phyloP scores from a whole-genome alignment of 768 basidiomycete species.

The Xanthoconium stramineum region DNA sequence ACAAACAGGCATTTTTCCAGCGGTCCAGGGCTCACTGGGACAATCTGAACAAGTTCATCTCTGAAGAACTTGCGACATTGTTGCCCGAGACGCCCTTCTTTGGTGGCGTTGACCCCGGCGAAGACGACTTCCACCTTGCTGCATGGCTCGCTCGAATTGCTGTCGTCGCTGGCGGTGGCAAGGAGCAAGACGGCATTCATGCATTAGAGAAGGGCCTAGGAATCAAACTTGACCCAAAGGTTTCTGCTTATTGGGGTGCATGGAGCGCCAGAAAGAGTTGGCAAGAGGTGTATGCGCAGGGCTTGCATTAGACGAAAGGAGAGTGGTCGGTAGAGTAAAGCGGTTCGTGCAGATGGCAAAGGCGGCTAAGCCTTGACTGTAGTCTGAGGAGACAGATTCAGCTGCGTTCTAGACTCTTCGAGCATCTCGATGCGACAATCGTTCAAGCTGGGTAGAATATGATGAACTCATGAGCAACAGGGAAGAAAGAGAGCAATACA shows the following conservation, averaged over 20 bases:
- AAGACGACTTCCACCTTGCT: slow-evolving; percentile 54
- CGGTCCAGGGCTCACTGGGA: slow-evolving; percentile 39
- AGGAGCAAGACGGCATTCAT: slow-evolving; percentile 35
- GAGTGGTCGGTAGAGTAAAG: not conserved
- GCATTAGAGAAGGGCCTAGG: slow-evolving; percentile 40
- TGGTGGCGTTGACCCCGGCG: slow-evolving; percentile 44
- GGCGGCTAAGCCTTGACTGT: slow-evolving; percentile 10
- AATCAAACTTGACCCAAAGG: slow-evolving; percentile 34
- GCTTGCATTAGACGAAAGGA: slow-evolving; percentile 37
- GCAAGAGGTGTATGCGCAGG: slow-evolving; percentile 41
- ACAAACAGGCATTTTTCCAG: slow-evolving; percentile 39
- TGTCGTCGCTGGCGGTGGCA: slow-evolving; percentile 35
- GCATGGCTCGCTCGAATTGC: slow-evolving; percentile 52
- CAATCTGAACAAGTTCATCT: slow-evolving; percentile 35
- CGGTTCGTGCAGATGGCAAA: not conserved
- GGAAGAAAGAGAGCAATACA: slow-evolving; percentile 35
- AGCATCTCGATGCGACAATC: slow-evolving; percentile 67
- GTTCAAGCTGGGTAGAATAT: slow-evolving; percentile 42
- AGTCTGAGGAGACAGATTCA: slow-evolving; percentile 25
- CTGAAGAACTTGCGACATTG: slow-evolving; percentile 37
- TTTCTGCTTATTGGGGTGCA: slow-evolving; percentile 41
- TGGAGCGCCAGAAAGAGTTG: slow-evolving; percentile 47
- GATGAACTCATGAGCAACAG: not conserved
- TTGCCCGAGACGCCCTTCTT: slow-evolving; percentile 46
- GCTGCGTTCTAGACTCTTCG: slow-evolving; percentile 49